A percentile compares a stretch with the other conserved stretches of the same genome.
Evolutionary conservation across 2,329 filamentous ascomycete species (phyloP).

Genomic region (Exophiala dermatitidis): DNA sequence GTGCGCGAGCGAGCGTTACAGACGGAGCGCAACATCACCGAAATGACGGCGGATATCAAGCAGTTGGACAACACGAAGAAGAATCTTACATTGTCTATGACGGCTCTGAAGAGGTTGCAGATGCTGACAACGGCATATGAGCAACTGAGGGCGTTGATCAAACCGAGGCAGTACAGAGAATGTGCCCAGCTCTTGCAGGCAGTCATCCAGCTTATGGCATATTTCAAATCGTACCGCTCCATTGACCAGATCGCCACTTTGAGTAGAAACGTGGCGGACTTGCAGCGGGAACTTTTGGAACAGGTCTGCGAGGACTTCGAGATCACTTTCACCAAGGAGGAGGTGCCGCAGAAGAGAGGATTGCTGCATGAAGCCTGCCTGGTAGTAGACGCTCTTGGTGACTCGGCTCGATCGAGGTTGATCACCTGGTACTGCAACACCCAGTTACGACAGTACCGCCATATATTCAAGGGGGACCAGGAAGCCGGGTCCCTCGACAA

Average conservation of each 20-base stretch:
- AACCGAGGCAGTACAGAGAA: conserved; percentile 84
- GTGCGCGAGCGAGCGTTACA: conserved; percentile 82
- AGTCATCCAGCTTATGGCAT: conserved; percentile 93
- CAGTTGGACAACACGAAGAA: conserved; percentile 91
- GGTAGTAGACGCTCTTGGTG: conserved; percentile 91
- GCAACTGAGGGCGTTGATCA: conserved; percentile 75
- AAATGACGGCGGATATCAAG: conserved; percentile 99
- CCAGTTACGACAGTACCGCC: conserved; percentile 86
- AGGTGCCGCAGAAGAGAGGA: conserved; percentile 61
- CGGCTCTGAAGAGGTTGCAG: conserved; percentile 88
- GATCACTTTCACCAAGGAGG: conserved; percentile 81
- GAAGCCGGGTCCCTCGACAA: conserved; percentile 96
- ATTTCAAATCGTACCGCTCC: conserved; percentile 96
- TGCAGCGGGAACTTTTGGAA: conserved; percentile 86
- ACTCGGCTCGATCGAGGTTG: conserved; percentile 71
- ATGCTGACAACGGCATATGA: conserved; percentile 99
- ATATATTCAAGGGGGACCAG: conserved; percentile 92
- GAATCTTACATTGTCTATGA: conserved; percentile 96
- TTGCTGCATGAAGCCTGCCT: conserved; percentile 79
- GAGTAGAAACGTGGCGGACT: conserved; percentile 83
- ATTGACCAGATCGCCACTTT: conserved; percentile 96
- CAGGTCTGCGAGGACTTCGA: conserved; percentile 99
- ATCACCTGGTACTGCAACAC: conserved; percentile 98
- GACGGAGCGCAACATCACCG: conserved; percentile 92
- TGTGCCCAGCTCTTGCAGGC: conserved; percentile 90